Evolutionary conservation across 1,284 basidiomycete genomes (phyloP), one percentile per base, ranked within the genome.

Genomic region (Tetrapyrgos nigripes): DNA sequence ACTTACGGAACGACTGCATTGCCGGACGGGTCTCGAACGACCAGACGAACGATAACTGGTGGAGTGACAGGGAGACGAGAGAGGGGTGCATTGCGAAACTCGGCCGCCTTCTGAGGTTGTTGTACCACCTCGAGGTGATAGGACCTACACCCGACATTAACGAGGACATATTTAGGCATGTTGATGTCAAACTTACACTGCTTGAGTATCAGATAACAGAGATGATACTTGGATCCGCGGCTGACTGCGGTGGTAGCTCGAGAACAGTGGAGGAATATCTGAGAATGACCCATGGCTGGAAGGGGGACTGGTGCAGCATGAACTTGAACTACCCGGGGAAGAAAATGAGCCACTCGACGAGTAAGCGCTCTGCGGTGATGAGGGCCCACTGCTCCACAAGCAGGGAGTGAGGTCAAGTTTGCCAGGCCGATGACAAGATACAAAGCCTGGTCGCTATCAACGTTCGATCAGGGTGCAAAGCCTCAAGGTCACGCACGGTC

Each of bases 31-130:
- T 93, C 91, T 69, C 85, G 82, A 62, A 93, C 85, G 51, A 85
- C 87, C 54, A 96, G 81, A 66, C 88, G 89, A 24, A 90, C 89
- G 60, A 96, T 85, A 40, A 92, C 80, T 10, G 93, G 89, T 45
- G 94, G 93, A 14, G 89, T 85, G 54, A 96, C 77, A 4, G 93
- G 92, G 45, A 96, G 75, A 51, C 93, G 87, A 55, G 92, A 94
- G 54, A 96, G 81, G 53, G 82, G 86, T 21, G 84, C 83, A 50
- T 82, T 76, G 45, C 89, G 87, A 76, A 93, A 94, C 70, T 93
- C 92, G 49, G 93, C 91, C 37, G 91, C 87, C 60, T 83, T 82
- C 62, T 84, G 79, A 21, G 93, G 93, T 59, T 94, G 87, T 69
- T 96, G 93, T 43, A 94, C 81, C 59, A 93, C 84, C 69, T 91